phyloP scores from a whole-genome alignment of 23 red algal genomes.

The Gracilaria domingensis region DNA sequence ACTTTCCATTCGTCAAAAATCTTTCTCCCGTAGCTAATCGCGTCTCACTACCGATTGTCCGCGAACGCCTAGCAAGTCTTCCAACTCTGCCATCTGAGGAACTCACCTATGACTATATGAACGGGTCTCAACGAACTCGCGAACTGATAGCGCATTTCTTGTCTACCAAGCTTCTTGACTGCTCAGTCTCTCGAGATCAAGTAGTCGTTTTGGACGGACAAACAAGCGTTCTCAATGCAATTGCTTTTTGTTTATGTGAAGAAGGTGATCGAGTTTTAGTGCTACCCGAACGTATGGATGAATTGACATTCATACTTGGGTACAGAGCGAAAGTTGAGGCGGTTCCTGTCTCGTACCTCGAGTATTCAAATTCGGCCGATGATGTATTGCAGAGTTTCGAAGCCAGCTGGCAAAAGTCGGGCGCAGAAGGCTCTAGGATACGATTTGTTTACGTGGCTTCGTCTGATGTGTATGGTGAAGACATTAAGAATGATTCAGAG shows the following conservation, averaged over 20 bases:
- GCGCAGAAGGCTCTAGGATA: constrained; percentile 26
- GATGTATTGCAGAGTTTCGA: constrained; percentile 28
- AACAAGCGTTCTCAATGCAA: constrained; percentile 60
- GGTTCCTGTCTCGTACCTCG: constrained; percentile 22
- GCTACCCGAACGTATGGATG: constrained; percentile 62
- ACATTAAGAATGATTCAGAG: background rate
- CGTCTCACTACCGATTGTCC: background rate
- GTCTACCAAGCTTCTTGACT: constrained; percentile 25
- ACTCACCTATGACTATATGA: constrained; percentile 40
- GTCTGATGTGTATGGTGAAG: constrained; percentile 49
- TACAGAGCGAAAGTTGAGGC: constrained; percentile 12
- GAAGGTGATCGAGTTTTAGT: constrained; percentile 80
- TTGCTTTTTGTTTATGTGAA: constrained; percentile 75
- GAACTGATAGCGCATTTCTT: constrained; percentile 61
- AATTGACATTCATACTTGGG: constrained; percentile 4
- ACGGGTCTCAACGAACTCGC: constrained; percentile 32
- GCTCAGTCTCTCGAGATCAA: constrained; percentile 40
- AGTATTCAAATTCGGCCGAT: constrained; percentile 1
- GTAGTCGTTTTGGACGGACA: constrained; percentile 60
- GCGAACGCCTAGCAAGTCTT: background rate
- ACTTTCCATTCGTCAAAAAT: background rate
- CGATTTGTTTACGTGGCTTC: constrained; percentile 54
- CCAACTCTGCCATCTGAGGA: constrained; percentile 35
- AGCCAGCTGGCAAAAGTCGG: constrained; percentile 3
- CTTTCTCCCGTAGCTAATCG: background rate